These are phyloP conservation scores for Thelonectria rubi DNA, from an alignment of 2,329 filamentous ascomycete genomes.

Conservation along the genomic window DNA sequence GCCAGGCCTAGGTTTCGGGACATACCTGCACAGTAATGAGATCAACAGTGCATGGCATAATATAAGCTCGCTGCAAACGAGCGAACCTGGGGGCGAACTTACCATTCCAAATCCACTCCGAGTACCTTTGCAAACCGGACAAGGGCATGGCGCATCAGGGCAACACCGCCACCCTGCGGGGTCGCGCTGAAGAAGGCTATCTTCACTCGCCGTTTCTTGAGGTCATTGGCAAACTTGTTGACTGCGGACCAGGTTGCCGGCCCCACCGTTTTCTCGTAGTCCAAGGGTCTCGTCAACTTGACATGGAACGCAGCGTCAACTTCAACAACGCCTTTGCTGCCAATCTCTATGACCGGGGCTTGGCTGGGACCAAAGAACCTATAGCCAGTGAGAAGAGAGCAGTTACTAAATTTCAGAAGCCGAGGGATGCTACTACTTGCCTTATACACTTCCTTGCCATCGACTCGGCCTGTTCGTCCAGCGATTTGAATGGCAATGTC, in stretches of 20 bases:
- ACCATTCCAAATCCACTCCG: constrained; percentile 77
- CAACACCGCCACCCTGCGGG: constrained; percentile 83
- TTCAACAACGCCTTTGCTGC: constrained; percentile 73
- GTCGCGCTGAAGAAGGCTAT: constrained; percentile 84
- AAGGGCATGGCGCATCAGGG: constrained; percentile 81
- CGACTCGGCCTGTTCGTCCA: constrained; percentile 84
- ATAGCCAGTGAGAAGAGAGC: too few species aligned
- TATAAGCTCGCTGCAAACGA: too few species aligned
- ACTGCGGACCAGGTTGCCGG: constrained; percentile 72
- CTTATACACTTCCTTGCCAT: constrained; percentile 82
- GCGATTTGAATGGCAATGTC: too few species aligned
- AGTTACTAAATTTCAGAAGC: constrained; percentile 1
- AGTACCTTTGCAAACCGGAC: constrained; percentile 78
- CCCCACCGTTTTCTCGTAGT: constrained; percentile 70
- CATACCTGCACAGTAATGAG: constrained; percentile 50
- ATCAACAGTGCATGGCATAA: not conserved
- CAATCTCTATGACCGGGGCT: constrained; percentile 73
- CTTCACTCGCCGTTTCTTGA: constrained; percentile 70
- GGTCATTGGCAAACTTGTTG: constrained; percentile 70
- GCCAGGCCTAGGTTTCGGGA: constrained; percentile 80
- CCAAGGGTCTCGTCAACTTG: constrained; percentile 62
- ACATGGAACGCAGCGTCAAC: constrained; percentile 74
- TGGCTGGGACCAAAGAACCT: constrained; percentile 78
- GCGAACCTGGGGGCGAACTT: too few species aligned
- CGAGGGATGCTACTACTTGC: constrained; percentile 55